Evolutionary conservation across 352 stramenopile genomes (phyloP), one percentile per base, ranked within the genome.

Genomic region (Phytophthora cryptogea): DNA sequence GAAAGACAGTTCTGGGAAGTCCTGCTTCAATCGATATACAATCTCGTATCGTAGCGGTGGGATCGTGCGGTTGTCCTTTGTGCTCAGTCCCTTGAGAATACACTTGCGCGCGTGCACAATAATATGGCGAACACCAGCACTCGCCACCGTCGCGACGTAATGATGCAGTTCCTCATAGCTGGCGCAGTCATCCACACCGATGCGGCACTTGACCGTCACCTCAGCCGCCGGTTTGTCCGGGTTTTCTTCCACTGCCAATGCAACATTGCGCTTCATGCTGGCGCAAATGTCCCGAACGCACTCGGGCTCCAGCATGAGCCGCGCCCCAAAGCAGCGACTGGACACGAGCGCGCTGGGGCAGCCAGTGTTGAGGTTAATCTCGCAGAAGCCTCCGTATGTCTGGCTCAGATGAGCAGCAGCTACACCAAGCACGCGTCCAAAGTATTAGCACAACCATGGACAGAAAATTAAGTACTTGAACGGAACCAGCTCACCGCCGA

Each of bases 151-250:
- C 42, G 84, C 68, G 37, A 99, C 86, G 65, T 99, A 99, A 17
- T 90, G 63, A 31, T 93, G 81, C 13, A 99, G 76, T 50, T 94
- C 78, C 37, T 96, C 84, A 72, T 95, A 95, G 62, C 91, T 94
- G 72, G 99, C 89, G 48, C 96, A 83, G 59, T 98, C 74, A 64
- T 99, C 96, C 4, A 98, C 80, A 1, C 98, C 98, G 47, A 99
- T 98, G 30, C 98, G 90, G 73, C 98, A 99, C 72, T 99, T 99
- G 59, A 99, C 97, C 0, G 96, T 99, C 26, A 99, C 86, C 8
- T 87, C 78, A 1, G 61, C 70, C 8, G 72, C 40, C 11, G 47
- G 27, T 20, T 62, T 54, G 0, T 85, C 56, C 2, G 58, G 48
- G 9, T 71, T 69, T 9, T 66, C 39, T 32, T 70, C 33, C 10